Evolutionary conservation across 2,329 filamentous ascomycete species (phyloP), one percentile per base, ranked within the genome.

Genomic region (Sporothrix inflata): DNA sequence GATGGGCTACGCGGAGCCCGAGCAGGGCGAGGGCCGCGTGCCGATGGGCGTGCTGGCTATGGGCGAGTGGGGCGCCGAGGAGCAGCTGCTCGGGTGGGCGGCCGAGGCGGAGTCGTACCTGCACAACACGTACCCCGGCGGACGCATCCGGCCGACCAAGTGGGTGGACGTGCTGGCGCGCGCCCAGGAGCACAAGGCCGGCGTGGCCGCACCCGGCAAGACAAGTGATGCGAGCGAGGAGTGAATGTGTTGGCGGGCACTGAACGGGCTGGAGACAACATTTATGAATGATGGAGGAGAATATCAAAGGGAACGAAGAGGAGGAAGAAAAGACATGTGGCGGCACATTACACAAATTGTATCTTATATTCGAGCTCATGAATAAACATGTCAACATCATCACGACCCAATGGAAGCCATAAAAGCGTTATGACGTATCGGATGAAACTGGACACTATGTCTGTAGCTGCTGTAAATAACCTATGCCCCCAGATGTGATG

Each of bases 31-130:
- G 72, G 91, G 91, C 0, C 86, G 83, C 76, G 75, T 92, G 70
- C 88, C 89, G 0, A 81, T 92, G 27, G 87, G 89, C 5, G 76
- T 92, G 74, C 85, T 90, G 85, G 90, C 87, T 0, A 87, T 89
- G 82, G 89, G 83, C 6, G 89, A 91, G 79, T 92, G 90, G 90
- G 90, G 90, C 0, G 84, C 83, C 40, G 90, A 92, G 79, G 89
- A 91, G 80, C 83, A 84, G 76, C 80, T 92, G 74, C 79, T 92
- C 40, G 81, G 78, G n/a, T 91, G 88, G 84, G 90, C 89, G 1
- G 81, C 80, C 40, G 86, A 89, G 72, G 83, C 83, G 0, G 89
- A 91, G 79, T 79, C 78, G 47, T 91, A 88, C 76, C 76, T 91
- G 67, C 83, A 87, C 70, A 57, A 73, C 14, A 70, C 45, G 5